These are phyloP conservation scores for Lepraria neglecta DNA, from an alignment of 495 filamentous ascomycete genomes.

Conservation along the genomic window DNA sequence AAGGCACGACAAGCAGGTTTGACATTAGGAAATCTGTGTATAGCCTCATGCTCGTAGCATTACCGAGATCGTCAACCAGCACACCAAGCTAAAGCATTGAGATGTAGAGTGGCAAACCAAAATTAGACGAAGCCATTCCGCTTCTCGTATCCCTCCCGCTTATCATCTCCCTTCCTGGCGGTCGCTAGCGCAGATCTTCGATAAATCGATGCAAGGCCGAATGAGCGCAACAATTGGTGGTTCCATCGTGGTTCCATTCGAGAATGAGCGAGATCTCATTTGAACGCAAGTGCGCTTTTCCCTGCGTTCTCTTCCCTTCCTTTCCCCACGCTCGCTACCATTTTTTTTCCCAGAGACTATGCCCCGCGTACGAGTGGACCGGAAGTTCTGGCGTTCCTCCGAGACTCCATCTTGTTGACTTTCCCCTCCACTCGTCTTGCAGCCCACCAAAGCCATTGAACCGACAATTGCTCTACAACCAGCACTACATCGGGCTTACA, in stretches of 20 bases:
- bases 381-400: not conserved
- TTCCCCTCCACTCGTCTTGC: not conserved
- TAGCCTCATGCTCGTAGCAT: conserved; percentile 1
- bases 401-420: not conserved
- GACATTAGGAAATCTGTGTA: not conserved
- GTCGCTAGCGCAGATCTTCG: not conserved
- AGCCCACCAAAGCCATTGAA: not conserved
- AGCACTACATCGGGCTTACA: not conserved
- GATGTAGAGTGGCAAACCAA: conserved; percentile 6
- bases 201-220: conserved; percentile 9
- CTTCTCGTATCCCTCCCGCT: conserved; percentile 5
- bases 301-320: not conserved
- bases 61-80: not conserved
- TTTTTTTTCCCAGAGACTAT: not conserved
- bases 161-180: not conserved
- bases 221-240: conserved; percentile 5
- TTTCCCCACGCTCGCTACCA: not conserved
- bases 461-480: not conserved
- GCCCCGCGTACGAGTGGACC: not conserved
- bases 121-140: conserved; percentile 11
- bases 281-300: conserved; percentile 1
- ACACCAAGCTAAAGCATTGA: not conserved
- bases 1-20: not conserved
- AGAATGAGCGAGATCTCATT: not conserved
- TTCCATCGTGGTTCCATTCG: too few relatives aligned